phyloP scores from a whole-genome alignment of 345 rosid genomes.

The Euphorbia pulcherrima region DNA sequence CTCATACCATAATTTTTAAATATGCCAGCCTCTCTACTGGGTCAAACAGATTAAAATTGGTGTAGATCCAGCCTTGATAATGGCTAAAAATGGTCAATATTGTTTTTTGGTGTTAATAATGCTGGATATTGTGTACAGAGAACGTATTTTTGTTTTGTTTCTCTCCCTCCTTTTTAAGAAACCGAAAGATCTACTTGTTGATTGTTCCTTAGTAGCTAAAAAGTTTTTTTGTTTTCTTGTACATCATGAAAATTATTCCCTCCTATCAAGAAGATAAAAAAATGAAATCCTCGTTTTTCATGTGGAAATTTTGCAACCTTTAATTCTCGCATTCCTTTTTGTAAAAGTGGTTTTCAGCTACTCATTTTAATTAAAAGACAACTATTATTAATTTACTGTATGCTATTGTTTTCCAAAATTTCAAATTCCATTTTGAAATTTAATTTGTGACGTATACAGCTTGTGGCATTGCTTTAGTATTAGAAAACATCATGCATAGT shows the following conservation, averaged over 20 bases:
- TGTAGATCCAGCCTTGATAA: not conserved
- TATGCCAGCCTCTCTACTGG: not conserved
- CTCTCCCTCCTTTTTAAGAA: not conserved
- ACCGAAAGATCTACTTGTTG: not conserved
- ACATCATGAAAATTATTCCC: no score
- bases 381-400: no score
- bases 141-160: not conserved
- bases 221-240: no score
- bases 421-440: not conserved
- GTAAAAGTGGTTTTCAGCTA: no score
- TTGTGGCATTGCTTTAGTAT: not conserved
- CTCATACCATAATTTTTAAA: not conserved
- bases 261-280: no score
- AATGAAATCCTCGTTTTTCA: not conserved
- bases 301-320: no score
- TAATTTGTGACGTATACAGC: no score
- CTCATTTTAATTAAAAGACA: no score
- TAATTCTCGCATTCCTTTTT: no score
- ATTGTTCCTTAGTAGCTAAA: not conserved
- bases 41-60: not conserved
- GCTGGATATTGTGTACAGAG: not conserved
- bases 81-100: not conserved
- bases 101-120: not conserved
- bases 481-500: not conserved
- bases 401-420: no score